Conservation (phyloP, 176 grass and related monocot genomes). For the Neostapfia colusana region DNA sequence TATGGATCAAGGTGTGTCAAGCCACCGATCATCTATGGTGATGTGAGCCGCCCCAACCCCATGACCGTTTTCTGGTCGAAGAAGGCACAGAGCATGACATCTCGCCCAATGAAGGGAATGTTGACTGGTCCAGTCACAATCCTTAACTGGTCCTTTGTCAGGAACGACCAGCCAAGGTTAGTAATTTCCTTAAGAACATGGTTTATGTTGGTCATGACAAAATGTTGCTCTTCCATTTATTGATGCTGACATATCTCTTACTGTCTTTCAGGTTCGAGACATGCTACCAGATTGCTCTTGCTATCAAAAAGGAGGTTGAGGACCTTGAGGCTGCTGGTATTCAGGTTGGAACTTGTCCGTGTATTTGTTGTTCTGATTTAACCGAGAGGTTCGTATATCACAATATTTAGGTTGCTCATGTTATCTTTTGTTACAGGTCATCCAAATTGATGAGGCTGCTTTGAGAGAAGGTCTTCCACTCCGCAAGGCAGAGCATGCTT, state of each 20-base stretch:
- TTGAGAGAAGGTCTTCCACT: constrained; percentile 90
- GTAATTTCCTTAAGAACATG: background rate
- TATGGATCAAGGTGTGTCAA: constrained; percentile 91
- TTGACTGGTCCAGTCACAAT: constrained; percentile 92
- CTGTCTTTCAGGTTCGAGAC: constrained; percentile 67
- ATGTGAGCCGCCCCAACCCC: constrained; percentile 85
- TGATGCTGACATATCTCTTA: constrained; percentile 12
- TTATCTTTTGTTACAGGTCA: constrained; percentile 52
- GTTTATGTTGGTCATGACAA: background rate
- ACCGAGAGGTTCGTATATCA: background rate
- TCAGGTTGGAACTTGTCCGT: constrained; percentile 48
- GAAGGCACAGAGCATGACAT: constrained; percentile 75
- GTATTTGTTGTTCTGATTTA: background rate
- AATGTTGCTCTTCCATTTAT: background rate
- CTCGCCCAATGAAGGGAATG: constrained; percentile 98
- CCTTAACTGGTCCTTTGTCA: constrained; percentile 97
- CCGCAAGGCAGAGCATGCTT: constrained; percentile 85
- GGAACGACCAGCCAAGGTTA: constrained; percentile 93
- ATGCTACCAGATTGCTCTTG: constrained; percentile 96
- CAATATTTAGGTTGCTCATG: background rate
- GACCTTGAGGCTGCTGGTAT: constrained; percentile 90
- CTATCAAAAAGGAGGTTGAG: constrained; percentile 96
- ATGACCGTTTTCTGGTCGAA: constrained; percentile 96
- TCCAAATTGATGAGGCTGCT: constrained; percentile 96
- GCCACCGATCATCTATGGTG: constrained; percentile 93